Percentiles rank a stretch among this genome's conserved stretches.
phyloP scores from a whole-genome alignment of 1,284 basidiomycete species.

The Heliocybe sulcata region DNA sequence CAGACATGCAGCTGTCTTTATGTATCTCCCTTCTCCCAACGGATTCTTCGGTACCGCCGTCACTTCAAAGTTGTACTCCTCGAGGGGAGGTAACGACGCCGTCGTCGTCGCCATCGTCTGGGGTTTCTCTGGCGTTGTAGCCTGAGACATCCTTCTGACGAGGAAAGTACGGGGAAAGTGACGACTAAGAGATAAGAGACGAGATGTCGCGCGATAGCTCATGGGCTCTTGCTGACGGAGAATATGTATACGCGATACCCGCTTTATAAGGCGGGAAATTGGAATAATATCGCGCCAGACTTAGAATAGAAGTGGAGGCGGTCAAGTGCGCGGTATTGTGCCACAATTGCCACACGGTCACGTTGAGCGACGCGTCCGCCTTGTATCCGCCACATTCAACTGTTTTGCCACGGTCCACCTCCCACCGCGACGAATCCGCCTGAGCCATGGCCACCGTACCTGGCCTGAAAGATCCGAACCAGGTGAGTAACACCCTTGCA shows the following conservation, averaged over 20 bases:
- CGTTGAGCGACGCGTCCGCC: not conserved
- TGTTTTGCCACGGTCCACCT: too few species aligned
- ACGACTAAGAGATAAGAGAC: not conserved
- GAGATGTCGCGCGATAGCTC: not conserved
- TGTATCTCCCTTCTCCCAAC: constrained; percentile 60
- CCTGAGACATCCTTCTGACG: not conserved
- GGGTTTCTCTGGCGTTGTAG: not conserved
- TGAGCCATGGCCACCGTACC: not conserved
- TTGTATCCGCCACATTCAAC: not conserved
- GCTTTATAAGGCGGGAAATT: not conserved
- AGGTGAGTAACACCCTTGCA: constrained; percentile 4
- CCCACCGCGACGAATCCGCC: not conserved
- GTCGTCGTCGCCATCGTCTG: not conserved
- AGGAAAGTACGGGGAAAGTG: not conserved
- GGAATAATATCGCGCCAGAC: not conserved
- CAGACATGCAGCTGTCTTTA: constrained; percentile 65
- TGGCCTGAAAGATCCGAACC: constrained; percentile 9
- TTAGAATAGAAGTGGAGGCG: not conserved
- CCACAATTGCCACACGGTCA: not conserved
- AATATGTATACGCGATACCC: not conserved
- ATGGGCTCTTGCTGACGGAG: not conserved
- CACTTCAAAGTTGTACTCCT: constrained; percentile 1
- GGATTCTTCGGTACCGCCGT: constrained; percentile 56
- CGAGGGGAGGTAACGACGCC: not conserved
- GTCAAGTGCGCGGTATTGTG: not conserved